A percentile compares a stretch with the other conserved stretches of the same genome.
Conservation (phyloP, 805 yeast species). For the Schizosaccharomyces pombe region ASM294v3 CU329670.1:4848001-4848500, state of each 20-base stretch:
- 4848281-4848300: slow-evolving; percentile 27
- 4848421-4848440: slow-evolving; percentile 65
- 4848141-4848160: slow-evolving; percentile 85
- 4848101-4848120: slow-evolving; percentile 26
- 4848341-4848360: slow-evolving; percentile 23
- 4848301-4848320: slow-evolving; percentile 17
- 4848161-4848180: slow-evolving; percentile 83
- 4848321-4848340: slow-evolving; percentile 22
- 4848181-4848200: slow-evolving; percentile 69
- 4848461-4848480: slow-evolving; percentile 65
- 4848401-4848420: slow-evolving; percentile 34
- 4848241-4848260: slow-evolving; percentile 90
- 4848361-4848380: slow-evolving; percentile 17
- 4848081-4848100: slow-evolving; percentile 41
- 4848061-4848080: slow-evolving; percentile 67
- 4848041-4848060: slow-evolving; percentile 59
- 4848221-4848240: slow-evolving; percentile 66
- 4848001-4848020: slow-evolving; percentile 69
- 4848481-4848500: slow-evolving; percentile 69
- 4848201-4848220: slow-evolving; percentile 36
- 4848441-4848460: slow-evolving; percentile 62
- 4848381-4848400: slow-evolving; percentile 18
- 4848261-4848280: slow-evolving; percentile 69
- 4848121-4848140: slow-evolving; percentile 66
- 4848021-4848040: slow-evolving; percentile 84